Evolutionary conservation across 2,329 filamentous ascomycete species (phyloP).

Genomic region (Ophiocordyceps camponoti-saundersi): DNA sequence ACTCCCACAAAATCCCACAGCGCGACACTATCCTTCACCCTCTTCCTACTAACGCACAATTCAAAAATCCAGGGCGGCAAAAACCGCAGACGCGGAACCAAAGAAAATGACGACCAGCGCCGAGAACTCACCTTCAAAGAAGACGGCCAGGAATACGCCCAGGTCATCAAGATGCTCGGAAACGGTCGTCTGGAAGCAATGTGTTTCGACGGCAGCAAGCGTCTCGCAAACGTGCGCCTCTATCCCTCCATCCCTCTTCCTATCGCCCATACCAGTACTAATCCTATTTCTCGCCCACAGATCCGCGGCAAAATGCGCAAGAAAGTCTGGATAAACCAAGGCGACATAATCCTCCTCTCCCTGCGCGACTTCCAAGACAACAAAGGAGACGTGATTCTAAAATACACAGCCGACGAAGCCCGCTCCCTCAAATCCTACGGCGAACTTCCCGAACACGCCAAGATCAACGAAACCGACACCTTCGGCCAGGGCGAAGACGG

Average conservation of each 20-base stretch:
- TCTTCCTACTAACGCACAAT: not conserved
- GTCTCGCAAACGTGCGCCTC: slow-evolving; percentile 21
- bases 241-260: not conserved
- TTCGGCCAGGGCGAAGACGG: slow-evolving; percentile 84
- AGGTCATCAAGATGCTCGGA: slow-evolving; percentile 73
- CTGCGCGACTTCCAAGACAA: slow-evolving; percentile 88
- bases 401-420: slow-evolving; percentile 93
- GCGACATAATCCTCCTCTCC: slow-evolving; percentile 78
- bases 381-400: slow-evolving; percentile 93
- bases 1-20: not conserved
- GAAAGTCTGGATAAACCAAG: slow-evolving; percentile 99
- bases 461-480: slow-evolving; percentile 99
- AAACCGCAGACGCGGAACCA: slow-evolving; percentile 96
- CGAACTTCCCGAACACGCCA: slow-evolving; percentile 89
- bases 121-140: slow-evolving; percentile 98
- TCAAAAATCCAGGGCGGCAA: slow-evolving; percentile 65
- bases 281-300: slow-evolving; percentile 5
- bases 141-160: slow-evolving; percentile 60
- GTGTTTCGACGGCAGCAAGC: slow-evolving; percentile 70
- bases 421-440: slow-evolving; percentile 91
- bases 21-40: not conserved
- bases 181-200: slow-evolving; percentile 85
- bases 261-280: not conserved
- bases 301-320: slow-evolving; percentile 88
- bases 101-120: slow-evolving; percentile 98